A percentile compares a stretch with the other conserved stretches of the same genome.
Evolutionary conservation across 345 rosid species (phyloP).

Genomic region (Capsella bursapastoris): DNA sequence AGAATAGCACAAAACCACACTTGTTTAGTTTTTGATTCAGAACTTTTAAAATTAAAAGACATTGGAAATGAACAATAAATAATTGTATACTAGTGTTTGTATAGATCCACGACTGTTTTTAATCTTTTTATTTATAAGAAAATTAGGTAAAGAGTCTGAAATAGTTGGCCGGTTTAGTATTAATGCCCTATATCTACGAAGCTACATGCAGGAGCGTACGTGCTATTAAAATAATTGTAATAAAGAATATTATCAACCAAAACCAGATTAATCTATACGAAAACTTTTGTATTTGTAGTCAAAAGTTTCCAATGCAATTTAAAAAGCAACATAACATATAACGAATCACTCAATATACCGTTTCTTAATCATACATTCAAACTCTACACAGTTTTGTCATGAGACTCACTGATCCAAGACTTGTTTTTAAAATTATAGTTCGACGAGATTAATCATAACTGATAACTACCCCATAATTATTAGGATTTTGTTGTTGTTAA

Average conservation of each 20-base stretch:
- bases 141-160: not conserved
- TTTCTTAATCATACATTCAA: not conserved
- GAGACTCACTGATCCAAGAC: not conserved
- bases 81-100: not conserved
- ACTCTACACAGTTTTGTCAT: not conserved
- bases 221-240: not conserved
- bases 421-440: not conserved
- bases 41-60: not conserved
- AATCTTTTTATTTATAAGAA: not conserved
- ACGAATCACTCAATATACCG: not conserved
- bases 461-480: not conserved
- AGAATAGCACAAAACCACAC: conserved; percentile 9
- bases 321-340: not conserved
- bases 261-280: not conserved
- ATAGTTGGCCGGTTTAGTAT: conserved; percentile 5
- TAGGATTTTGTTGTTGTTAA: not conserved
- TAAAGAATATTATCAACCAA: not conserved
- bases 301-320: not conserved
- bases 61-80: conserved; percentile 19
- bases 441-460: not conserved
- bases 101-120: not conserved
- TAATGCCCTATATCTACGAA: not conserved
- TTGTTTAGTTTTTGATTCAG: conserved; percentile 12
- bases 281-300: not conserved
- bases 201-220: not conserved